Percentiles rank a stretch among this genome's conserved stretches.
Conservation (phyloP, 2,329 filamentous ascomycete species). For the Xylogone sp. region DNA sequence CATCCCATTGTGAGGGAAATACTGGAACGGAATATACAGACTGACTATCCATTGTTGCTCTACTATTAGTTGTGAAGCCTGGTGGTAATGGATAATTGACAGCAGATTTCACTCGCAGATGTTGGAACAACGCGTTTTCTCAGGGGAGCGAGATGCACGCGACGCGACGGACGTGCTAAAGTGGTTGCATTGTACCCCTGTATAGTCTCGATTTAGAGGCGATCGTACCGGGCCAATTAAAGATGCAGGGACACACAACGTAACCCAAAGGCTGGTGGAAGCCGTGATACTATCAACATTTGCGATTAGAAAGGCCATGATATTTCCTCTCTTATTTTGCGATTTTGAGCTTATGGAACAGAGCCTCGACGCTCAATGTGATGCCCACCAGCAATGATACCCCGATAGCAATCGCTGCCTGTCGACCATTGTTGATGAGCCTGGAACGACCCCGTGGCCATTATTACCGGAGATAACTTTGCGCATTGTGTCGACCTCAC, state of each 20-base stretch:
- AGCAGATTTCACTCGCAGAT: not conserved
- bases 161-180: not conserved
- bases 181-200: slow-evolving; percentile 1
- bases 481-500: not conserved
- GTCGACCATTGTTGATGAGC: slow-evolving; percentile 15
- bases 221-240: not conserved
- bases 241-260: not conserved
- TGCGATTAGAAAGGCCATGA: not conserved
- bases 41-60: slow-evolving; percentile 70
- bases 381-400: slow-evolving; percentile 25
- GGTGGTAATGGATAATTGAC: not conserved
- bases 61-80: slow-evolving; percentile 3
- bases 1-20: slow-evolving; percentile 63
- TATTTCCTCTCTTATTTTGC: not conserved
- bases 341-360: not conserved
- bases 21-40: slow-evolving; percentile 84
- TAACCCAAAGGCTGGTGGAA: not conserved
- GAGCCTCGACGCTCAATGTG: not conserved
- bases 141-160: slow-evolving; percentile 1
- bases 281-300: not conserved
- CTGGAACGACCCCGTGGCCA: slow-evolving; percentile 19
- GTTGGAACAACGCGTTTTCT: slow-evolving; percentile 1
- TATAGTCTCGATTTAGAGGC: not conserved
- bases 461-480: slow-evolving; percentile 1
- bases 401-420: slow-evolving; percentile 21